Evolutionary conservation across 805 yeast species (phyloP), one percentile per base, ranked within the genome.

Genomic region (Kuraishia hungarica): DNA sequence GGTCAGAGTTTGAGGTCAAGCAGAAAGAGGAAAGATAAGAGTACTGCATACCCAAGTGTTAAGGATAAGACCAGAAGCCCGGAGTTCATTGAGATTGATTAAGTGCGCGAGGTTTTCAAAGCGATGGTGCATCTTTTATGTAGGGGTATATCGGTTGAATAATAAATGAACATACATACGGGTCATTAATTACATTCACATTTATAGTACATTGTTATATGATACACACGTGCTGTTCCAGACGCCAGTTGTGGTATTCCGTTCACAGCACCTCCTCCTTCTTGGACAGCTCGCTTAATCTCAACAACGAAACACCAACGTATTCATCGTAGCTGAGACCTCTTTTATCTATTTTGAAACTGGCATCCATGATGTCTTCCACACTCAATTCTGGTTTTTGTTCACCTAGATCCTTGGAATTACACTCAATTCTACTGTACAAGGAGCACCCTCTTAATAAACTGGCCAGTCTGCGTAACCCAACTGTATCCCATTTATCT

Each of bases 61-160:
- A 85, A 83, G 62, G 78, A 86, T 56, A 83, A 84, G 60, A 80
- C 83, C 10, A 70, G 84, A 51, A 83, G 88, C 59, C 93, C 94
- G 0, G 96, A 89, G 57, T 78, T 81, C n/a, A 88, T 87, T 54
- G 89, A 87, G 66, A 86, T 89, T 58, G 96, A 88, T 69, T 83
- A 72, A 24, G 68, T 62, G 50, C 8, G 29, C 10, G n/a, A n/a
- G n/a, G n/a, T n/a, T n/a, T n/a, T n/a, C n/a, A n/a, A n/a, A n/a
- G n/a, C n/a, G n/a, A n/a, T n/a, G n/a, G n/a, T n/a, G n/a, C n/a
- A n/a, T n/a, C n/a, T n/a, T n/a, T n/a, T n/a, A n/a, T 26, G 10
- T 26, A 26, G 29, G 29, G 29, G 29, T n/a, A n/a, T n/a, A n/a
- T n/a, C n/a, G n/a, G n/a, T n/a, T n/a, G n/a, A n/a, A n/a, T n/a